Base-by-base conservation (phyloP, 768 basidiomycete species). In the Kwoniella botswanensis region DNA sequence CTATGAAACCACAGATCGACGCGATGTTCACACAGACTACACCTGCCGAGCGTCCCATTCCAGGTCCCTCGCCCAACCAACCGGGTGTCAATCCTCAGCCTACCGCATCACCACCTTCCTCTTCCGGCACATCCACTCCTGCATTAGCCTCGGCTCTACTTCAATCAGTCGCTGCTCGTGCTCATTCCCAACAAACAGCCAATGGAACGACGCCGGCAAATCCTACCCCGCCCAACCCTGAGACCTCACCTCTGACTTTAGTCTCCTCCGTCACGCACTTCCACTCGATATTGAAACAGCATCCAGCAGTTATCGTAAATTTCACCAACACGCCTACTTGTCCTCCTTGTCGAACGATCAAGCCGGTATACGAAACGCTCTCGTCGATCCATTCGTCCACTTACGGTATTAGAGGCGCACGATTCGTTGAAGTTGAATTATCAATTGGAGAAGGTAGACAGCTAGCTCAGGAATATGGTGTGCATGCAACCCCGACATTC, bases 1-100 rank as follows among this genome's bases (percentile, higher is more conserved):
- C 91, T 0, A 87, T 98, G 57, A 89, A 92, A 0, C 94, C 95
- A 0, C 94, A 91, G 54, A 97, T 98, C 62, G 94, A 98, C 79
- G 86, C 88, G 58, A 94, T 96, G 93, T 97, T 89, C 83, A 85
- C 88, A 24, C 86, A 89, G 24, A 89, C 90, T 2, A 73, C 85
- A 0, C 84, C 89, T 10, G 86, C 85, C 9, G 84, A 85, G 43
- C 79, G 86, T 24, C 57, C 79, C 73, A n/a, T 65, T 69, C 50
- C 67, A 9, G 72, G 72, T 7, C 67, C 67, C 17, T 53, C 52
- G n/a, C 67, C 67, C 2, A 15, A 11, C 12, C 46, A 56, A n/a
- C 54, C 58, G 1, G 67, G 67, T 43, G 63, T 71, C 62, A 69
- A 70, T 35, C 62, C 76, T n/a, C 56, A 71, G 11, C 53, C 67